Base-by-base conservation (phyloP, 495 filamentous ascomycete species). In the Hyaloscypha bicolor region DNA sequence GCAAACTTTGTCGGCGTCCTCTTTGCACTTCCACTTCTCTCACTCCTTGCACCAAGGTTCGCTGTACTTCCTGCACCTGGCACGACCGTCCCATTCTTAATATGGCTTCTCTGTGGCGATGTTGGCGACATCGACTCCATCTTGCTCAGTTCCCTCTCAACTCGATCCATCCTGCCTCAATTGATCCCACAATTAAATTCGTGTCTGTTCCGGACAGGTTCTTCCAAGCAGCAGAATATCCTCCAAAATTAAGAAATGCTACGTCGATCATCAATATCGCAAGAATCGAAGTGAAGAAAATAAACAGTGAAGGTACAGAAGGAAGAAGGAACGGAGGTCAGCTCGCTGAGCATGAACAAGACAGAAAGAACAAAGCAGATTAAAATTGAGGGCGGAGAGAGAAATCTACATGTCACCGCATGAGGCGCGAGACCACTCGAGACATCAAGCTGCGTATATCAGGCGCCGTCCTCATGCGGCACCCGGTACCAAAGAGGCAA, bases 21-120 rank as follows among this genome's bases (percentile, higher is more conserved):
- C 42, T 48, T 48, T 19, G 16, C 4, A 19, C 42, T 48, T 1
- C 42, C 6, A 48, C 16, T 4, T 6, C 42, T 14, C 42, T 48
- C 11, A 48, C 42, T 19, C 42, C 16, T 48, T 19, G 42, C 16
- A 48, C 16, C 16, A 1, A 48, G 6, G 3, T 48, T 48, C 42
- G 16, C 16, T 19, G 42, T 48, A 48, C 16, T 48, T 19, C 42
- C 16, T 14, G 42, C 42, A 19, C 42, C 42, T 19, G 11, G 37
- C 9, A 61, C 42, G 2, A 61, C 19, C 19, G 58, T n/a, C n/a
- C 58, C 58, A 22, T 61, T 61, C 33, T 25, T 42, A 8, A 61
- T 61, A 25, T 61, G 58, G 22, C 58, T 61, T 42, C 42, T 21
- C 16, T 35, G 21, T 33, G 58, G 58, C 35, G 58, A 45, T 30